Percentiles rank a stretch among this genome's conserved stretches.
phyloP scores from a whole-genome alignment of 75 land plant genomes.

The Sequoia sempervirens region DNA sequence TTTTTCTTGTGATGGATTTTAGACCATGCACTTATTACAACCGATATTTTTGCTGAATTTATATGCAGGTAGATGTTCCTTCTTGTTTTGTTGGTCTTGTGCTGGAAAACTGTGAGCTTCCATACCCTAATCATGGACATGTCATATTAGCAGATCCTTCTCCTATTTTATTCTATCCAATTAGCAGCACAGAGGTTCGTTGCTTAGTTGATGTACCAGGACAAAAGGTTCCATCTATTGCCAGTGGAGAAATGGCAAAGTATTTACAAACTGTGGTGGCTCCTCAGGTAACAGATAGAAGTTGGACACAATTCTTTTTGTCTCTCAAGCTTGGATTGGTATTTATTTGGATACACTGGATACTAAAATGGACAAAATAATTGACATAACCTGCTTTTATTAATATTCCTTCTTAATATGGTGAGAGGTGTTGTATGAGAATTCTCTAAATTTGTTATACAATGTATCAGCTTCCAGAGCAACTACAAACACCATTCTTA shows the following conservation, averaged over 20 bases:
- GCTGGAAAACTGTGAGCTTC: slow-evolving; percentile 84
- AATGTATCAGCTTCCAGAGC: slow-evolving; percentile 49
- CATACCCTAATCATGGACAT: slow-evolving; percentile 81
- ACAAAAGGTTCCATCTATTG: slow-evolving; percentile 71
- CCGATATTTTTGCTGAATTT: slow-evolving; percentile 6
- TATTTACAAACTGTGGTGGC: slow-evolving; percentile 76
- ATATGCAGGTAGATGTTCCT: slow-evolving; percentile 78
- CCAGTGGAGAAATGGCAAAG: slow-evolving; percentile 83
- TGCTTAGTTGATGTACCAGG: slow-evolving; percentile 94
- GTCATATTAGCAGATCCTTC: slow-evolving; percentile 85
- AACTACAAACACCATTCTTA: slow-evolving; percentile 57
- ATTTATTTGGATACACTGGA: not conserved
- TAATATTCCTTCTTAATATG: not conserved
- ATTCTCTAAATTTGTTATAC: not conserved
- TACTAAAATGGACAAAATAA: not conserved
- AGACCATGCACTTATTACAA: not conserved
- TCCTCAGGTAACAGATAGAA: slow-evolving; percentile 59
- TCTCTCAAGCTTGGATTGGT: not conserved
- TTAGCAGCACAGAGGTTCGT: slow-evolving; percentile 87
- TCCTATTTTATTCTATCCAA: slow-evolving; percentile 87
- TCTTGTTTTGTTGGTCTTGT: slow-evolving; percentile 91
- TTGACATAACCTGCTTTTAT: not conserved
- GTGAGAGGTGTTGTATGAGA: not conserved
- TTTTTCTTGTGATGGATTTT: not conserved
- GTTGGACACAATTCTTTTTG: not conserved